Conservation (phyloP, 768 basidiomycete species). For the Boletus insuetus region DNA sequence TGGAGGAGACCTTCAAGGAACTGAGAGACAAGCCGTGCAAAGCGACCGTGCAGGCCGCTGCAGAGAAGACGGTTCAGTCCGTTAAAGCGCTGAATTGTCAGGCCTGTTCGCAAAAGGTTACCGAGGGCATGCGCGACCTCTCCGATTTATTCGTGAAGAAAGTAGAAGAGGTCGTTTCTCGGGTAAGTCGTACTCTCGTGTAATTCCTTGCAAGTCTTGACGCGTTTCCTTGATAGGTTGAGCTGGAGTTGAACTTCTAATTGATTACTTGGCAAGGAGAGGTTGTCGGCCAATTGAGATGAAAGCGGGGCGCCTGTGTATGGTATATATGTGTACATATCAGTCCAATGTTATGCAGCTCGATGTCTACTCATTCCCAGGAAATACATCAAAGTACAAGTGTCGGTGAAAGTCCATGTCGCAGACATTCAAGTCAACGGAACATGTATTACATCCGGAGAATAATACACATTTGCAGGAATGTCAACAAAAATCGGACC, state of each 20-base stretch:
- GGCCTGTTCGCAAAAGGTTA: background rate
- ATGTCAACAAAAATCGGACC: too few relatives aligned
- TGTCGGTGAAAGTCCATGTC: too few relatives aligned
- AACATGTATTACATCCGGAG: too few relatives aligned
- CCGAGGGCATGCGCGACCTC: conserved; percentile 16
- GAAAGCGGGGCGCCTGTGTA: background rate
- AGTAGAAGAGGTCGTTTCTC: conserved; percentile 11
- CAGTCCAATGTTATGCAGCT: too few relatives aligned
- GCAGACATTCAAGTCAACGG: too few relatives aligned
- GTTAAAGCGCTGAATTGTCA: background rate
- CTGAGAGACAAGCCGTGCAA: conserved; percentile 24
- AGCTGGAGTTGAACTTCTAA: conserved; percentile 4
- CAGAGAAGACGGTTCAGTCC: background rate
- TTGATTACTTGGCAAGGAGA: background rate
- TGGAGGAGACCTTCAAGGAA: background rate
- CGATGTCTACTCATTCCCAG: too few relatives aligned
- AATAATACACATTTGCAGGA: too few relatives aligned
- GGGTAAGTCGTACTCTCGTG: background rate
- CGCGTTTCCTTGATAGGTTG: background rate
- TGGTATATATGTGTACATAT: background rate
- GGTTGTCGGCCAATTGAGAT: background rate
- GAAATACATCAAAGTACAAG: too few relatives aligned
- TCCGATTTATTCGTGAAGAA: conserved; percentile 1
- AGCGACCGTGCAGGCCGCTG: background rate
- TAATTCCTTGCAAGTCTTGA: background rate